phyloP scores from a whole-genome alignment of 2,329 filamentous ascomycete genomes.

The Trichoderma oligosporum region DNA sequence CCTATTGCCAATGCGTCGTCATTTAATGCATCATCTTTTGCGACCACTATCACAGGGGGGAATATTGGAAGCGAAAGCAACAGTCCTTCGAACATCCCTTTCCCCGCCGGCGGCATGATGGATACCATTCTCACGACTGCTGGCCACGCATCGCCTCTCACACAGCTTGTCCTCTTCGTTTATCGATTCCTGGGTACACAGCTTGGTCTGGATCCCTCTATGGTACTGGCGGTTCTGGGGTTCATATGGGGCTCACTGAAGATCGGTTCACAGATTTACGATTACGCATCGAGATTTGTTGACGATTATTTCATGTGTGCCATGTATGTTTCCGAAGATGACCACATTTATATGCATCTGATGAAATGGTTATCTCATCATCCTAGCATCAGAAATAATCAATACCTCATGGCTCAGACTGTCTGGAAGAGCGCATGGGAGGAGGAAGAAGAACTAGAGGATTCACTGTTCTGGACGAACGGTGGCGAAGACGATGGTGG shows the following conservation, averaged over 20 bases:
- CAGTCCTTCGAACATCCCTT: constrained; percentile 14
- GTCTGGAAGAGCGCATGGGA: constrained; percentile 54
- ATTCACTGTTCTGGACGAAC: constrained; percentile 35
- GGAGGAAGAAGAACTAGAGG: constrained; percentile 46
- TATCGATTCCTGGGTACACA: constrained; percentile 43
- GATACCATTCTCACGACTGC: constrained; percentile 46
- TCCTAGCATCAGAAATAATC: constrained; percentile 48
- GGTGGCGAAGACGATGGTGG: constrained; percentile 38
- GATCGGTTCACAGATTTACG: constrained; percentile 35
- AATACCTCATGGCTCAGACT: constrained; percentile 54
- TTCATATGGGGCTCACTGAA: constrained; percentile 46
- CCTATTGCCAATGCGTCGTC: constrained; percentile 23
- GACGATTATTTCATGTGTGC: constrained; percentile 48
- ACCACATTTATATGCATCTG: constrained; percentile 56
- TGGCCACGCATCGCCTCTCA: constrained; percentile 41
- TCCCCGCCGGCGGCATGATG: constrained; percentile 33
- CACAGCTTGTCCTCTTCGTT: constrained; percentile 42
- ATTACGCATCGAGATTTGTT: constrained; percentile 35
- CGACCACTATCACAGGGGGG: neutral
- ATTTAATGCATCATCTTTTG: constrained; percentile 21
- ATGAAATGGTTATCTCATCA: constrained; percentile 57
- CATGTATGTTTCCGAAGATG: constrained; percentile 51
- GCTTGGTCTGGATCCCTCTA: constrained; percentile 48
- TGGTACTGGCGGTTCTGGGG: constrained; percentile 44
- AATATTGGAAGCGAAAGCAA: neutral